Base-by-base conservation (phyloP, 2,329 filamentous ascomycete genomes). In the Fusarium algeriense region DNA sequence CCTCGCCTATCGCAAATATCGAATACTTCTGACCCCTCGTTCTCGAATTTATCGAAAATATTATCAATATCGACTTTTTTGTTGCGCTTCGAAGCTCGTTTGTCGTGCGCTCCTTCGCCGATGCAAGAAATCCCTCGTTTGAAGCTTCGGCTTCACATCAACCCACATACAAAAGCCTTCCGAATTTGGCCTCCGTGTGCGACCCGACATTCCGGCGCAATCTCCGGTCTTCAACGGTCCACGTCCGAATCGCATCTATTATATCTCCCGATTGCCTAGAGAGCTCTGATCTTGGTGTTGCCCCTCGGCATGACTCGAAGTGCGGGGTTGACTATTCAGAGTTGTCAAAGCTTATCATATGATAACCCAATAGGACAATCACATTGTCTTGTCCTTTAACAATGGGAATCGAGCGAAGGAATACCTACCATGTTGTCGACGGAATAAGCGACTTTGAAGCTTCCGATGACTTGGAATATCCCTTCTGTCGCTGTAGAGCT, bases 161-260 rank as follows among this genome's bases (percentile, higher is more conserved):
- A 54, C 30, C 35, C 48, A 48, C 45, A 44, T 55, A 34, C 40
- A 57, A 60, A 46, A 28, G 41, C 40, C 59, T 50, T 41, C 70
- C 60, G 52, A 35, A 49, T 48, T 28, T 60, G 52, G 32, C 46
- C 41, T 67, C 65, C 67, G 69, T 75, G 75, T 76, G 67, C 73
- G 69, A 76, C 75, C 69, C 67, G 74, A 72, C 23, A 55, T 50
- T 37, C 43, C 65, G 69, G 64, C 57, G 53, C 55, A 60, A 52
- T 43, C 20, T 43, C 67, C 60, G 55, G 37, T 14, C 17, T 20
- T 30, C 35, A 63, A 73, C 50, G 59, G 58, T 20, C 50, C 44
- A 45, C 43, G 19, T 34, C 45, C 35, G 40, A 68, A 52, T 41
- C 6, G 7, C 12, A 34, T 65, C 52, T 26, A 26, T 26, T 60